These are phyloP conservation scores for Termitomyces sp. DNA, from an alignment of 768 basidiomycete genomes.

Conservation along the genomic window DNA sequence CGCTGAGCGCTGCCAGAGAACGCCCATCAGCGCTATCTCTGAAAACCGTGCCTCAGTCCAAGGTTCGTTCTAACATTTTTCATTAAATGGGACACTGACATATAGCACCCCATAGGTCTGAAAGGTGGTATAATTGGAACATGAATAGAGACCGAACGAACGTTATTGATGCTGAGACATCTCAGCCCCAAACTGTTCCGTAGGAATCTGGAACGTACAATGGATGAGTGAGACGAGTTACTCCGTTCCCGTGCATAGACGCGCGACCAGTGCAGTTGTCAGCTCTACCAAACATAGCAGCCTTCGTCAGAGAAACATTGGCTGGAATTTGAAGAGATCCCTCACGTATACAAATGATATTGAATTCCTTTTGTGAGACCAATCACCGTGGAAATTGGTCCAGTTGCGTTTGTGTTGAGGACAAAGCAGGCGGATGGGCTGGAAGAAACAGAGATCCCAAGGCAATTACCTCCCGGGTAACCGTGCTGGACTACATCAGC, in stretches of 20 bases:
- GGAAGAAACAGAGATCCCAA: neutral
- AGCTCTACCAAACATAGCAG: neutral
- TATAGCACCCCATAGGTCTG: conserved; percentile 1
- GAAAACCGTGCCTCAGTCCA: neutral
- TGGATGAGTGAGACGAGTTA: neutral
- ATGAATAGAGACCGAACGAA: conserved; percentile 2
- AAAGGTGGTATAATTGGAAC: neutral
- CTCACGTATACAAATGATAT: neutral
- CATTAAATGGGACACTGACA: neutral
- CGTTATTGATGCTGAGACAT: neutral
- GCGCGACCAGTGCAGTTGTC: neutral
- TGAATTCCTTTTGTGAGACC: neutral
- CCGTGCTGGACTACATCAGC: neutral
- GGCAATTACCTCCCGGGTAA: neutral
- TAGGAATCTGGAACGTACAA: neutral
- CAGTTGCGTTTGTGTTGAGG: neutral
- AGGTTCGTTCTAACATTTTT: too few relatives aligned
- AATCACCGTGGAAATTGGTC: neutral
- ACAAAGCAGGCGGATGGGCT: neutral
- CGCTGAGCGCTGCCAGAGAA: neutral
- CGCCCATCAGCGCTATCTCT: neutral
- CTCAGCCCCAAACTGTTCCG: neutral
- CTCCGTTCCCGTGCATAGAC: neutral
- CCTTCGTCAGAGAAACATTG: neutral
- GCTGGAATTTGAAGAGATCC: neutral